Base-by-base conservation (phyloP, 192 early-diverging fungal genomes). In the Gryganskiella cystojenkinii region DNA sequence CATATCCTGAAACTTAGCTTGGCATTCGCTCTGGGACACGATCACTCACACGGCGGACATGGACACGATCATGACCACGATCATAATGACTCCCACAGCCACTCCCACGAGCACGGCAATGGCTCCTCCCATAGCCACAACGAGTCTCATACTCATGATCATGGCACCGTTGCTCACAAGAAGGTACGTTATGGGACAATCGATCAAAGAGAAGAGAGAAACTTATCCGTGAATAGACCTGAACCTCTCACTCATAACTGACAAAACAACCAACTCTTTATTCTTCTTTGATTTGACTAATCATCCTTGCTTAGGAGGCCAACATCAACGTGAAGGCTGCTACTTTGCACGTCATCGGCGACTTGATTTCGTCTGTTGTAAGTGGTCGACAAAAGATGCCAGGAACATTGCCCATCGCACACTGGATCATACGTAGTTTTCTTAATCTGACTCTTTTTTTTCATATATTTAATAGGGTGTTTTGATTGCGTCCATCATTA, bases 281-380 rank as follows among this genome's bases (percentile, higher is more conserved):
- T 19, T 0, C 22, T 40, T 40, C 10, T 4, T 22, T 56, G 34
- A 56, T 35, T 20, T 19, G 27, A 49, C 28, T 24, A 14, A 45
- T 40, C 31, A 47, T 24, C 34, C 28, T 33, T 15, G 8, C 31
- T 14, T 57, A 76, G 72, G 85, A 87, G 61, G 46, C 62, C 30
- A 92, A 90, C 71, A 87, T 91, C 57, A 91, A 95, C 73, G 75
- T 93, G 40, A 83, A 87, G 42, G 86, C 94, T 8, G 94, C 94
- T 0, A 84, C 88, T 2, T 70, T 95, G 45, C 94, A 95, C 72
- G 94, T 94, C 31, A 82, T 95, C 49, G 92, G 93, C 17, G 94
- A 95, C 76, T 81, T 95, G 33, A 80, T 95, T 31, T 88, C 87
- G 2, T 94, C 92, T 33, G 79, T 95, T 25, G 72, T 76, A 76